A percentile compares a stretch with the other conserved stretches of the same genome.
phyloP scores from a whole-genome alignment of 768 basidiomycete species.

The Boletus vermiculosoides region DNA sequence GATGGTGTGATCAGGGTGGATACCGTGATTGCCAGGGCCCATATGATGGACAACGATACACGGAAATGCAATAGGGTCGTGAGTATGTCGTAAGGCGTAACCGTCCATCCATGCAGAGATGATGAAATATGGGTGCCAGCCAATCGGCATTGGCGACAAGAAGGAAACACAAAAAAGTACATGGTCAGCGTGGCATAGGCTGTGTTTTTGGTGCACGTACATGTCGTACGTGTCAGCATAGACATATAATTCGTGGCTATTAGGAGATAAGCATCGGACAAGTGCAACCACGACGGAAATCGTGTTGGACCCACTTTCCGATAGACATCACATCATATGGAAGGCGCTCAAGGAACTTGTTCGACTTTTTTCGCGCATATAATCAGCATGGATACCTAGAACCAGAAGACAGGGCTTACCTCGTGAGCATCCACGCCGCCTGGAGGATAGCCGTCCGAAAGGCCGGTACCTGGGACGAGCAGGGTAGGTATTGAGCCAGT shows the following conservation, averaged over 20 bases:
- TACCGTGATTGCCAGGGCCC: conserved; percentile 9
- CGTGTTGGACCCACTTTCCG: conserved; percentile 62
- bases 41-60: background rate
- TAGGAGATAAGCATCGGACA: background rate
- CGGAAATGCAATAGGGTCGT: background rate
- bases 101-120: background rate
- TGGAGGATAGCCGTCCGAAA: conserved; percentile 71
- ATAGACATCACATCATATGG: conserved; percentile 83
- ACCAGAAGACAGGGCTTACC: conserved; percentile 36
- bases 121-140: background rate
- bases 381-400: background rate
- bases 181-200: conserved; percentile 3
- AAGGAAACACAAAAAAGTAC: background rate
- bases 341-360: conserved; percentile 67
- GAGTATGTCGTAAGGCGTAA: background rate
- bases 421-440: conserved; percentile 74
- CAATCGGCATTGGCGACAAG: background rate
- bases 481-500: background rate
- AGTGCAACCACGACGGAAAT: no score
- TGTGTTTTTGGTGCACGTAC: conserved; percentile 31
- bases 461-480: conserved; percentile 58
- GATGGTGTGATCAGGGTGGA: background rate
- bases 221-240: conserved; percentile 68
- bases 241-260: conserved; percentile 79
- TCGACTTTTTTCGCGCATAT: conserved; percentile 45